Percentiles rank a stretch among this genome's conserved stretches.
Conservation (phyloP, 345 rosid species). For the Melaleuca alternifolia region DNA sequence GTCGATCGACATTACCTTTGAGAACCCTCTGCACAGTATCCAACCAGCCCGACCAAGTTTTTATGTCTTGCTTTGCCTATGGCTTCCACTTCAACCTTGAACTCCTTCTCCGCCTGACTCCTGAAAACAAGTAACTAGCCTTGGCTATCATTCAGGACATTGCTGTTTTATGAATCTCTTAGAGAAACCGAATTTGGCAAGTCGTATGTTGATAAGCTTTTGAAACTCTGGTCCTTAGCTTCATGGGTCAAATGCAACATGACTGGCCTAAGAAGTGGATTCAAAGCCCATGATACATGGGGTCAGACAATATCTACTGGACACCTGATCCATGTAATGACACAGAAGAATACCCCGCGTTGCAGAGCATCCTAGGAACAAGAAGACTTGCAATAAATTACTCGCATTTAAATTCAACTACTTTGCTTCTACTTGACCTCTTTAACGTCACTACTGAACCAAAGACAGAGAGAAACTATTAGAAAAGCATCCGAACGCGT, state of each 20-base stretch:
- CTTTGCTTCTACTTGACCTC: not conserved
- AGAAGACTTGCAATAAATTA: not conserved
- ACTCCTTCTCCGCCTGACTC: constrained; percentile 97
- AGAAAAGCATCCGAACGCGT: not conserved
- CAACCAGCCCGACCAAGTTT: constrained; percentile 87
- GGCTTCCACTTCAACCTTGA: constrained; percentile 91
- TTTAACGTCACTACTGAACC: not conserved
- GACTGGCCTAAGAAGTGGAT: not conserved
- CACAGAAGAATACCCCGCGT: not conserved
- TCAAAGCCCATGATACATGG: not conserved
- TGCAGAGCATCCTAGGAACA: too few relatives aligned
- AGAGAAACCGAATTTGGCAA: not conserved
- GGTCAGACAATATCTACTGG: too few relatives aligned
- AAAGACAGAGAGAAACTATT: not conserved
- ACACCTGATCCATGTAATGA: not conserved
- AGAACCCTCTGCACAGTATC: constrained; percentile 79
- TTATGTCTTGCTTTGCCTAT: constrained; percentile 96
- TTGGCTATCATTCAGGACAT: not conserved
- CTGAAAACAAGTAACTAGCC: constrained; percentile 17
- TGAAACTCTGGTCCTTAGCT: not conserved
- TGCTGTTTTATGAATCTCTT: not conserved
- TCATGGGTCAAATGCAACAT: not conserved
- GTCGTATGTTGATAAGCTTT: not conserved
- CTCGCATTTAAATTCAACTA: not conserved
- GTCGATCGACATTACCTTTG: constrained; percentile 46